Evolutionary conservation across 768 basidiomycete genomes (phyloP).

Genomic region (Tubosaeta sp.): DNA sequence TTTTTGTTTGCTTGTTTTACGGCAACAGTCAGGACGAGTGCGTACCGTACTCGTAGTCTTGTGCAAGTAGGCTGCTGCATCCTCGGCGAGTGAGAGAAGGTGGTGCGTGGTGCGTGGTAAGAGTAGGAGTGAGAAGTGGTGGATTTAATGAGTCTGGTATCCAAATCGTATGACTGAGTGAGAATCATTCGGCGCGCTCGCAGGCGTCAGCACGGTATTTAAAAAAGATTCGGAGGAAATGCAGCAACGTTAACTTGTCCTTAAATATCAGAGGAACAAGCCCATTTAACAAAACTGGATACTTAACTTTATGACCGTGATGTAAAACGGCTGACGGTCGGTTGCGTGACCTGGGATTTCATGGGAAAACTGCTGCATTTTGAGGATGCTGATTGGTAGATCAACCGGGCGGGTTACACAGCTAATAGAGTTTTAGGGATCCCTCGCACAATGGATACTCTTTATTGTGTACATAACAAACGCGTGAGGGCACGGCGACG

Average conservation of each 20-base stretch:
- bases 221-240: constrained; percentile 7
- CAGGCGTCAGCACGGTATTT: constrained; percentile 11
- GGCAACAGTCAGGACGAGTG: not conserved
- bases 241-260: constrained; percentile 16
- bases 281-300: constrained; percentile 16
- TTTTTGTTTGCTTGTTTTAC: not conserved
- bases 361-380: constrained; percentile 16
- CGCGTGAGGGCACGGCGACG: not conserved
- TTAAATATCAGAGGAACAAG: constrained; percentile 27
- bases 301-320: constrained; percentile 30
- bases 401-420: constrained; percentile 10
- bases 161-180: constrained; percentile 18
- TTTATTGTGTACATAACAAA: constrained; percentile 2
- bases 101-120: constrained; percentile 14
- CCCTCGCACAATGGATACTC: constrained; percentile 6
- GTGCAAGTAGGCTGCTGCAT: constrained; percentile 72
- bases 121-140: constrained; percentile 19
- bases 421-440: constrained; percentile 32
- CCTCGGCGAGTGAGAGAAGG: constrained; percentile 12
- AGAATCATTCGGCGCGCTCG: constrained; percentile 24
- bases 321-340: constrained; percentile 32
- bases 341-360: constrained; percentile 24
- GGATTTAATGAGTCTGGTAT: constrained; percentile 27
- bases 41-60: constrained; percentile 49
- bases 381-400: constrained; percentile 20